Evolutionary conservation across 108 stramenopile genomes (phyloP).

Genomic region (Nannochloropsis gaditana): DNA sequence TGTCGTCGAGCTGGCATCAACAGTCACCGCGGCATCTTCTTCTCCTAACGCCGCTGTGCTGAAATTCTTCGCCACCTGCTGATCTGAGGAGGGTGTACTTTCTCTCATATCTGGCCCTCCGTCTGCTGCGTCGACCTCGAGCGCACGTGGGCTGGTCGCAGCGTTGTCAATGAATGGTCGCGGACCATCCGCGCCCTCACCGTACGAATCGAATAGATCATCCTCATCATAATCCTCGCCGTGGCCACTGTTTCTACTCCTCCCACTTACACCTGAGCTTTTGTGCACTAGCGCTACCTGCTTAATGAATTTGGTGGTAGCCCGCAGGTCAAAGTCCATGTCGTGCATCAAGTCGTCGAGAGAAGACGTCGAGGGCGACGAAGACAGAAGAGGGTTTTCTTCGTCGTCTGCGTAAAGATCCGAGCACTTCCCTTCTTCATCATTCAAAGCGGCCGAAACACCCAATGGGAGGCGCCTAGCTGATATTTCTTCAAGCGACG

Average conservation of each 20-base stretch:
- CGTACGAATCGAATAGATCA: not conserved
- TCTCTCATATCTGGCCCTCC: too few species aligned
- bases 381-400: not conserved
- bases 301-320: not conserved
- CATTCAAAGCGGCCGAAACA: not conserved
- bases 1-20: too few species aligned
- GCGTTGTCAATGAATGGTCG: too few species aligned
- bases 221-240: slow-evolving; percentile 3
- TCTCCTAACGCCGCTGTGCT: too few species aligned
- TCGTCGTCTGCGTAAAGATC: not conserved
- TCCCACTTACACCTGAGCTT: not conserved
- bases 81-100: too few species aligned
- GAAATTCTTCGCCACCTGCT: too few species aligned
- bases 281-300: slow-evolving; percentile 14
- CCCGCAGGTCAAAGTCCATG: not conserved
- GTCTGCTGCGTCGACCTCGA: too few species aligned
- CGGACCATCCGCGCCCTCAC: too few species aligned
- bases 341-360: not conserved
- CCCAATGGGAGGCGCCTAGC: not conserved
- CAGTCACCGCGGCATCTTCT: too few species aligned
- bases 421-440: not conserved
- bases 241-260: not conserved
- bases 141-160: too few species aligned
- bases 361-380: not conserved
- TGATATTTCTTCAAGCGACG: not conserved